Evolutionary conservation across 2,329 filamentous ascomycete species (phyloP).

Genomic region (Saccharata proteae): DNA sequence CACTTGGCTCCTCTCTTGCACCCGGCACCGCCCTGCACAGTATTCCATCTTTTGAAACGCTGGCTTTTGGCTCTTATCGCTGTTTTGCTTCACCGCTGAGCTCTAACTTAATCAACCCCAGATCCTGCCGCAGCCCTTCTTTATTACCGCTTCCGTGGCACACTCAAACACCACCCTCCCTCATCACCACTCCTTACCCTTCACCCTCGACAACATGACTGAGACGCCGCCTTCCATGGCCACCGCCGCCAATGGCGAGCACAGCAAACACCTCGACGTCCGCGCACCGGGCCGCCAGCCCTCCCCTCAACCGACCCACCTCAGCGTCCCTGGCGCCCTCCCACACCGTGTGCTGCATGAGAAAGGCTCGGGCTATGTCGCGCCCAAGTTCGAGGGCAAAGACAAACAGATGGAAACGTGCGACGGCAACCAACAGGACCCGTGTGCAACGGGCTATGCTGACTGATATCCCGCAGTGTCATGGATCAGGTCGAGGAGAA

Average conservation of each 20-base stretch:
- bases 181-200: too few species aligned
- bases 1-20: too few species aligned
- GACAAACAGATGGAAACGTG: constrained; percentile 77
- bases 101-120: too few species aligned
- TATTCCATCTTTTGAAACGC: too few species aligned
- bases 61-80: too few species aligned
- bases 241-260: constrained; percentile 12
- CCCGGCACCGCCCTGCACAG: too few species aligned
- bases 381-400: constrained; percentile 88
- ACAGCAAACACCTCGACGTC: constrained; percentile 47
- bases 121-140: too few species aligned
- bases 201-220: too few species aligned
- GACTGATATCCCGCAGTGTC: constrained; percentile 41
- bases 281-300: constrained; percentile 51
- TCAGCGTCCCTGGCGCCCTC: constrained; percentile 52
- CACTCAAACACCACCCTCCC: too few species aligned
- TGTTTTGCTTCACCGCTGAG: too few species aligned
- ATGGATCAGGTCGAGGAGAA: constrained; percentile 67
- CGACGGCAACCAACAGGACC: constrained; percentile 8
- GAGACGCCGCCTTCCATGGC: too few species aligned
- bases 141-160: too few species aligned
- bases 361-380: constrained; percentile 85
- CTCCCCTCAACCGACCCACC: constrained; percentile 78
- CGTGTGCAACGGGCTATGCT: constrained; percentile 4
- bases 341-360: constrained; percentile 69